Base-by-base conservation (phyloP, 2,329 filamentous ascomycete species). In the Paecilomyces formosus region DNA sequence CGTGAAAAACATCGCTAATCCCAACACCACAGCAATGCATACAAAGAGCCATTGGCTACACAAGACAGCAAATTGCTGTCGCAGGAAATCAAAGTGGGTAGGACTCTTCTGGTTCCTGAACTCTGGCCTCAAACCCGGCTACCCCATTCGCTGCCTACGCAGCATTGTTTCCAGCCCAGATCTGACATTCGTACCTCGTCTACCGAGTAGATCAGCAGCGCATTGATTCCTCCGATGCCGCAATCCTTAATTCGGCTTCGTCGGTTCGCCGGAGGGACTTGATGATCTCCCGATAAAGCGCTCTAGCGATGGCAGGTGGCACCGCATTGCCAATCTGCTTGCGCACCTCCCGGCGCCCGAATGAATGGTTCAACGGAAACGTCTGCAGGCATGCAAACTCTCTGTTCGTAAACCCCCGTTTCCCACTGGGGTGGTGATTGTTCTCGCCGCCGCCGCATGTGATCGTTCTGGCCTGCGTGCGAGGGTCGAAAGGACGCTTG, bases 291-390 rank as follows among this genome's bases (percentile, higher is more conserved):
- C 59, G 57, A 55, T 76, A 75, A 3, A 81, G 55, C 5, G 70
- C 72, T 56, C 72, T 68, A 0, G 76, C 75, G 8, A 81, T 62
- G 15, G 68, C 58, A 7, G 89, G 84, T 0, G 90, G 88, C 15
- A 93, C 90, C 0, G 89, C 90, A 66, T 94, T 93, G 0, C 90
- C 90, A 62, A 93, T 89, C 68, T 92, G 88, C 62, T 78, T 81
- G 63, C 82, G 66, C 0, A 71, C 68, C 0, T 71, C 67, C 0
- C 54, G 65, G 0, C 73, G 74, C 0, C 74, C 61, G 65, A 93
- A 92, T 0, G 70, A 69, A 68, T 90, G 87, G 1, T 75, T 68
- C 0, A 73, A 60, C 0, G 88, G 88, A 56, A 94, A 94, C 0
- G 86, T 86, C 62, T 91, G 88, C 0, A 94, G 69, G 2, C 79